Evolutionary conservation across 305 asterid genomes (phyloP).

Genomic region (Andrographis paniculata): DNA sequence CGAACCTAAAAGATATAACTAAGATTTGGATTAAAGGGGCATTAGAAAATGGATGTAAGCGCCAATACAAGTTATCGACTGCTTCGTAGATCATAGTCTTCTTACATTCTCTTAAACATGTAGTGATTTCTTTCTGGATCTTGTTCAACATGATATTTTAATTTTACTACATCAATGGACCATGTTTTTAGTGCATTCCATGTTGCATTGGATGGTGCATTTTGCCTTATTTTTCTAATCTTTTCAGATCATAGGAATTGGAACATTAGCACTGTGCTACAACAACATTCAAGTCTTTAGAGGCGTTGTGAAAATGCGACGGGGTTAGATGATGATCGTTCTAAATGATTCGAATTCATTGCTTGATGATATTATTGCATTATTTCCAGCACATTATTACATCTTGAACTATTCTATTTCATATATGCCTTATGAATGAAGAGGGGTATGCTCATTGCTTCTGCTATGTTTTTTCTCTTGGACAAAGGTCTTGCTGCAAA

Average conservation of each 20-base stretch:
- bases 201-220: background rate
- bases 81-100: no score
- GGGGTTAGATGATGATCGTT: slow-evolving; percentile 43
- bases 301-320: slow-evolving; percentile 91
- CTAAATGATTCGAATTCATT: background rate
- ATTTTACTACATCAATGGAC: background rate
- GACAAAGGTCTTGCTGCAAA: slow-evolving; percentile 69
- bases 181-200: slow-evolving; percentile 21
- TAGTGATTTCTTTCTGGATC: no score
- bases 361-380: background rate
- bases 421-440: background rate
- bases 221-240: background rate
- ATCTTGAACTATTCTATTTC: background rate
- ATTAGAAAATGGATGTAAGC: no score
- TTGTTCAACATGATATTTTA: no score
- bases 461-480: slow-evolving; percentile 10
- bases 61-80: no score
- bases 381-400: background rate
- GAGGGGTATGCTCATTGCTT: slow-evolving; percentile 1
- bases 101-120: no score
- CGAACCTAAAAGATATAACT: no score
- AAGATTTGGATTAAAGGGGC: no score
- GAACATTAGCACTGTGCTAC: slow-evolving; percentile 90
- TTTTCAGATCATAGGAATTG: slow-evolving; percentile 86
- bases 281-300: slow-evolving; percentile 86